Evolutionary conservation across 192 early-diverging fungal genomes (phyloP).

Genomic region (Kickxella alabastrina): DNA sequence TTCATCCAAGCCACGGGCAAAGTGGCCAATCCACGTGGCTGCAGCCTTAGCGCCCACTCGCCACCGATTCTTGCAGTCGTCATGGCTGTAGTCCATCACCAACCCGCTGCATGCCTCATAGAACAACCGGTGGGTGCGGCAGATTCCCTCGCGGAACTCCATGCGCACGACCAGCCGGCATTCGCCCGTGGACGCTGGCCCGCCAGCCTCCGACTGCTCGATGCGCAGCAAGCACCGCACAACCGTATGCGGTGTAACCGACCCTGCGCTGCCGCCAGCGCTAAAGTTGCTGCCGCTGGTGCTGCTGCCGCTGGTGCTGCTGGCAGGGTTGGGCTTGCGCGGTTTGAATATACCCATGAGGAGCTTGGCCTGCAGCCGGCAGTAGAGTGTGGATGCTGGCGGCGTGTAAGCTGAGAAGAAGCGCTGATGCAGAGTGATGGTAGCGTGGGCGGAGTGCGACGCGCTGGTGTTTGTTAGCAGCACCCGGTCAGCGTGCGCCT

Average conservation of each 20-base stretch:
- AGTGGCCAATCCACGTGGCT: conserved; percentile 45
- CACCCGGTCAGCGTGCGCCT: conserved; percentile 53
- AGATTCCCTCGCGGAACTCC: conserved; percentile 42
- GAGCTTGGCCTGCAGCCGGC: conserved; percentile 37
- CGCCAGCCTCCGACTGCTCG: conserved; percentile 19
- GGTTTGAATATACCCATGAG: conserved; percentile 43
- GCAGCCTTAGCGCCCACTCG: conserved; percentile 39
- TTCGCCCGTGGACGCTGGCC: conserved; percentile 13
- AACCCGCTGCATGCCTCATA: conserved; percentile 49
- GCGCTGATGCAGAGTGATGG: conserved; percentile 52
- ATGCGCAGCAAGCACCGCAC: conserved; percentile 36
- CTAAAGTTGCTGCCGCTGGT: no score
- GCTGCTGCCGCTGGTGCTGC: no score
- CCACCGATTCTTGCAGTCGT: conserved; percentile 44
- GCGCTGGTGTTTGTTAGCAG: conserved; percentile 62
- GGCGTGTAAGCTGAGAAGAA: conserved; percentile 67
- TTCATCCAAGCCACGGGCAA: conserved; percentile 45
- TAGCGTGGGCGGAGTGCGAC: conserved; percentile 61
- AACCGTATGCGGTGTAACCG: no score
- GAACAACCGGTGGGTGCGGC: conserved; percentile 46
- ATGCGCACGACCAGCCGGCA: conserved; percentile 45
- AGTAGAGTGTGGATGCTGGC: conserved; percentile 22
- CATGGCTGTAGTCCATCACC: conserved; percentile 32
- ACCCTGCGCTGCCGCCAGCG: no score
- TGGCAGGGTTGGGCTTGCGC: conserved; percentile 11